phyloP scores from a whole-genome alignment of 345 rosid genomes.

The Corchorus olitorius region DNA sequence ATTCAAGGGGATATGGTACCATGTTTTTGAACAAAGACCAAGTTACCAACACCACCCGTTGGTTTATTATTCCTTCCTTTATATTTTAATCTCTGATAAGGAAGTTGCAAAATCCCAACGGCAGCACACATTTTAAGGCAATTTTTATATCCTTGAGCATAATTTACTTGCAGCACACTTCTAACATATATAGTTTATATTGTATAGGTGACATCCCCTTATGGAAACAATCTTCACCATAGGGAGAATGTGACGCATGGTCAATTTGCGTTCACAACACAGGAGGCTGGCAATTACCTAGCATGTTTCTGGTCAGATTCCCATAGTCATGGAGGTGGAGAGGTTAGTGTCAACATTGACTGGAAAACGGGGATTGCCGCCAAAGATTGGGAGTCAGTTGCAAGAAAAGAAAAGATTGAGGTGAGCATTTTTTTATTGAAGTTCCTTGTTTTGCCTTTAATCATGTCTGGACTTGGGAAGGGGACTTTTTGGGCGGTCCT shows the following conservation, averaged over 20 bases:
- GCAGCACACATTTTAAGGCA: background rate
- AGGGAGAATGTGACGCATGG: conserved; percentile 75
- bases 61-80: background rate
- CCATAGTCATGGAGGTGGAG: conserved; percentile 31
- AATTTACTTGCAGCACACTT: background rate
- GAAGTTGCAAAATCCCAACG: background rate
- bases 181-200: background rate
- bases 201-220: conserved; percentile 80
- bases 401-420: conserved; percentile 88
- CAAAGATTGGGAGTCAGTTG: conserved; percentile 97
- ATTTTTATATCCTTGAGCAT: background rate
- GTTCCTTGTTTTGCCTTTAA: background rate
- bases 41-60: background rate
- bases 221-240: conserved; percentile 71
- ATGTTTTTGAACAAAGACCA: background rate
- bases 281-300: conserved; percentile 75
- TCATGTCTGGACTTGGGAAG: background rate
- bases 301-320: conserved; percentile 78
- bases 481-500: background rate
- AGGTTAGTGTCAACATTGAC: conserved; percentile 63
- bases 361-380: conserved; percentile 94
- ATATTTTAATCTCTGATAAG: background rate
- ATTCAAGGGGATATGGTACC: background rate
- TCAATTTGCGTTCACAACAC: conserved; percentile 88
- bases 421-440: conserved; percentile 23